Evolutionary conservation across 371 early-diverging fungal species (phyloP).

Genomic region (Capillidium heterosporum): DNA sequence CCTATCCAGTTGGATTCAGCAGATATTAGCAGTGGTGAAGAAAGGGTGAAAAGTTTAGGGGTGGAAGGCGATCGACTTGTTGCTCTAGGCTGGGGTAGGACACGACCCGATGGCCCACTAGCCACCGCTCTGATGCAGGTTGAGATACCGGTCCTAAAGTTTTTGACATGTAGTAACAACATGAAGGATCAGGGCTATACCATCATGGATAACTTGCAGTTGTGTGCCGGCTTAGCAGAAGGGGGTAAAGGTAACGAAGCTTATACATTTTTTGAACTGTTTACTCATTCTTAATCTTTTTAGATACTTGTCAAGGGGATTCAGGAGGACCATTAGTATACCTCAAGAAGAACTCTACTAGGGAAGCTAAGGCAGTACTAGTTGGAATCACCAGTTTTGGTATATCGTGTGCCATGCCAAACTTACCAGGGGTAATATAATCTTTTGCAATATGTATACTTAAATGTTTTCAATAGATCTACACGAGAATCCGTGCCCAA

Average conservation of each 20-base stretch:
- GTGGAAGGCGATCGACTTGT: neutral
- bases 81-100: slow-evolving; percentile 5
- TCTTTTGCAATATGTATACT: neutral
- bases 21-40: neutral
- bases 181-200: slow-evolving; percentile 6
- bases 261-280: neutral
- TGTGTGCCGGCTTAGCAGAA: slow-evolving; percentile 4
- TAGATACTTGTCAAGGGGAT: slow-evolving; percentile 7
- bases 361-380: neutral
- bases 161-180: neutral
- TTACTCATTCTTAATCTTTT: too few relatives aligned
- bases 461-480: too few relatives aligned
- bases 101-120: slow-evolving; percentile 2
- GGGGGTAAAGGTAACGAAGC: neutral
- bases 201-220: neutral
- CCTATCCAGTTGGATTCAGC: neutral
- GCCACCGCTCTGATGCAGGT: slow-evolving; percentile 4
- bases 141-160: neutral
- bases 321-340: neutral
- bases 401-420: slow-evolving; percentile 3
- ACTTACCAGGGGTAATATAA: slow-evolving; percentile 4
- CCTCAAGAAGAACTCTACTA: neutral
- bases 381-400: slow-evolving; percentile 5
- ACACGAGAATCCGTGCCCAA: too few relatives aligned
- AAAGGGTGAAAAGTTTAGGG: neutral